A percentile compares a stretch with the other conserved stretches of the same genome.
Evolutionary conservation across 83 land plant species (phyloP).

Genomic region (Picea abies): DNA sequence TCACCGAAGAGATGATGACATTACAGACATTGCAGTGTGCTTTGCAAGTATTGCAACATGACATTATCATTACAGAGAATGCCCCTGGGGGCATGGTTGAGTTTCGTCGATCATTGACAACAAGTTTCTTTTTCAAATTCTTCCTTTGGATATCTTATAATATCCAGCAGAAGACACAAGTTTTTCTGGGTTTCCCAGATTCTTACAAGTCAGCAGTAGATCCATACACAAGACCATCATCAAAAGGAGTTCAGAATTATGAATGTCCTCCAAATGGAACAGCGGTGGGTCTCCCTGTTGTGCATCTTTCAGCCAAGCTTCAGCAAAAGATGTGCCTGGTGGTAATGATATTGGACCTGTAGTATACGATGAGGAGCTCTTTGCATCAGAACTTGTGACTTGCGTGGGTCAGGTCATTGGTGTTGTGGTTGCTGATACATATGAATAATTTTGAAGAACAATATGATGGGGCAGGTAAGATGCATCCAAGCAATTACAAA

Average conservation of each 20-base stretch:
- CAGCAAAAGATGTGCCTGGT: conserved; percentile 89
- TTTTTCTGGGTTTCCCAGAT: conserved; percentile 41
- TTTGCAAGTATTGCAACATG: conserved; percentile 50
- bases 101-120: conserved; percentile 75
- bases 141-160: conserved; percentile 66
- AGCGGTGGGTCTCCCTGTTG: conserved; percentile 78
- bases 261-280: conserved; percentile 58
- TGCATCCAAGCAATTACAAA: no score
- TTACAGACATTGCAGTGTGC: conserved; percentile 50
- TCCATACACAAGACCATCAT: conserved; percentile 43
- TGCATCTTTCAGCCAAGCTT: conserved; percentile 82
- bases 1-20: conserved; percentile 93
- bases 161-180: conserved; percentile 48
- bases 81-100: conserved; percentile 99
- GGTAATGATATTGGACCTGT: conserved; percentile 73
- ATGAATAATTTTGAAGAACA: no score
- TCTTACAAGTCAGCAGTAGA: conserved; percentile 72
- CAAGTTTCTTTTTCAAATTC: conserved; percentile 95
- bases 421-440: no score
- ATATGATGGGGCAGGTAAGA: no score
- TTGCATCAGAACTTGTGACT: conserved; percentile 85
- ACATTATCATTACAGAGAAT: conserved; percentile 67
- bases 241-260: conserved; percentile 70
- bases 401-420: conserved; percentile 79
- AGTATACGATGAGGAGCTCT: conserved; percentile 84